These are phyloP conservation scores for Cordyceps tenuipes DNA, from an alignment of 2,329 filamentous ascomycete species.

Conservation along the genomic window DNA sequence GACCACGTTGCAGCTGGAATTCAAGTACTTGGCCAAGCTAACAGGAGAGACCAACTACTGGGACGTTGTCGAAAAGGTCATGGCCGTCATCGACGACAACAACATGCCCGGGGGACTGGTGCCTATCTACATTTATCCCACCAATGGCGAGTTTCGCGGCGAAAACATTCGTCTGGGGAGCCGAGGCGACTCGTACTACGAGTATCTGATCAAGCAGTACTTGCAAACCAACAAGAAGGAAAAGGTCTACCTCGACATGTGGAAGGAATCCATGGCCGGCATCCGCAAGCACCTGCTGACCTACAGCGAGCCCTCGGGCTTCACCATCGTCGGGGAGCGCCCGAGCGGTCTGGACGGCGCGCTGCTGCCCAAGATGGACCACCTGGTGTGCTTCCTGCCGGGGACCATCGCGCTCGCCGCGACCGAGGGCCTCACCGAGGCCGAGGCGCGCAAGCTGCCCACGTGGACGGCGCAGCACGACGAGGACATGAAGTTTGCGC, in stretches of 20 bases:
- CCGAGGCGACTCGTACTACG: conserved; percentile 94
- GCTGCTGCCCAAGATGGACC: conserved; percentile 90
- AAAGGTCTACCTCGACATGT: conserved; percentile 81
- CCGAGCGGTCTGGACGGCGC: conserved; percentile 59
- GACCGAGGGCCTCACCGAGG: conserved; percentile 69
- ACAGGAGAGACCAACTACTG: conserved; percentile 91
- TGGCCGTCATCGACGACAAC: conserved; percentile 82
- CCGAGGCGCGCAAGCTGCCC: conserved; percentile 62
- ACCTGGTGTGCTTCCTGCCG: conserved; percentile 94
- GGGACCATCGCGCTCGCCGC: conserved; percentile 87
- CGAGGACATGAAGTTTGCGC: conserved; percentile 77
- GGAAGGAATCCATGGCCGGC: conserved; percentile 76
- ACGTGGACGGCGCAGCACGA: conserved; percentile 74
- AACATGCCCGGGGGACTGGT: conserved; percentile 71
- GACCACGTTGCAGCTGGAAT: conserved; percentile 85
- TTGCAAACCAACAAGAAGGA: conserved; percentile 86
- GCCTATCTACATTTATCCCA: conserved; percentile 83
- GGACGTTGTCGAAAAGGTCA: conserved; percentile 85
- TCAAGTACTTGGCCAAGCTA: conserved; percentile 92
- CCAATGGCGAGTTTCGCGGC: conserved; percentile 69
- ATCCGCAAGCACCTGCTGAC: conserved; percentile 88
- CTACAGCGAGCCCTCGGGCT: conserved; percentile 69
- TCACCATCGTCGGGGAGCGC: conserved; percentile 86
- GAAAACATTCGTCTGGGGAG: conserved; percentile 86
- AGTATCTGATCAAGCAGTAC: conserved; percentile 98